Evolutionary conservation across 208 protist genomes (phyloP).

Genomic region (Acanthamoeba sp.): DNA sequence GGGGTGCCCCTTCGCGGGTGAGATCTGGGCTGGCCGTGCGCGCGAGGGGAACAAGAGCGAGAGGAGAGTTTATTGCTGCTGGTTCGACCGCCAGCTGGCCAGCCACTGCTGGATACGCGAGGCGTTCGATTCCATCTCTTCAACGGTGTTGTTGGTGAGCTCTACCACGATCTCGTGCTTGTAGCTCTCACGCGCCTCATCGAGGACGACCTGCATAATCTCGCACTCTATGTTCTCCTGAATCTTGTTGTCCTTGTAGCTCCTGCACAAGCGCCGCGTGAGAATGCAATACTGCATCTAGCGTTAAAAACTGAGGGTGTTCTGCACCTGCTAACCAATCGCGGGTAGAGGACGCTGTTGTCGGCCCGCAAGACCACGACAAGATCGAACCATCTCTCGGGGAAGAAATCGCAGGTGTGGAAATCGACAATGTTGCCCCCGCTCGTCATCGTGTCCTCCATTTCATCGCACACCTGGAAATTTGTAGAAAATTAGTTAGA

Average conservation of each 20-base stretch:
- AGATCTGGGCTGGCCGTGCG: background rate
- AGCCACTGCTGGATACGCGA: slow-evolving; percentile 84
- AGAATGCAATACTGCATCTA: no score
- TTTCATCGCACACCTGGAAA: slow-evolving; percentile 93
- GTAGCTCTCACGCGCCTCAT: slow-evolving; percentile 96
- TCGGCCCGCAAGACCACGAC: slow-evolving; percentile 96
- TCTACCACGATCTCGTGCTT: slow-evolving; percentile 92
- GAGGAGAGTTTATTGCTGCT: background rate
- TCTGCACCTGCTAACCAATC: slow-evolving; percentile 89
- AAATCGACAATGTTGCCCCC: slow-evolving; percentile 96
- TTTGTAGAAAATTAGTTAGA: no score
- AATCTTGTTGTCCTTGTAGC: slow-evolving; percentile 95
- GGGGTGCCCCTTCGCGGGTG: background rate
- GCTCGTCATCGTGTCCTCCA: slow-evolving; percentile 95
- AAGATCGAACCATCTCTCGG: slow-evolving; percentile 97
- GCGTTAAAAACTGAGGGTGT: background rate
- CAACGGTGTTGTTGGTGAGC: slow-evolving; percentile 93
- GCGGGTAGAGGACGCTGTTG: slow-evolving; percentile 94
- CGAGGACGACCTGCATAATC: slow-evolving; percentile 97
- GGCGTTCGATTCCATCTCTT: slow-evolving; percentile 95
- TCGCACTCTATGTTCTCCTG: slow-evolving; percentile 98
- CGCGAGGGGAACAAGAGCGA: background rate
- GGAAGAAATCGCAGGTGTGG: slow-evolving; percentile 97
- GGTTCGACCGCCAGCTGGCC: background rate
- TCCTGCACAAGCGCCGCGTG: slow-evolving; percentile 83